Conservation (phyloP, 192 early-diverging fungal species). For the Linnemannia exigua region DNA sequence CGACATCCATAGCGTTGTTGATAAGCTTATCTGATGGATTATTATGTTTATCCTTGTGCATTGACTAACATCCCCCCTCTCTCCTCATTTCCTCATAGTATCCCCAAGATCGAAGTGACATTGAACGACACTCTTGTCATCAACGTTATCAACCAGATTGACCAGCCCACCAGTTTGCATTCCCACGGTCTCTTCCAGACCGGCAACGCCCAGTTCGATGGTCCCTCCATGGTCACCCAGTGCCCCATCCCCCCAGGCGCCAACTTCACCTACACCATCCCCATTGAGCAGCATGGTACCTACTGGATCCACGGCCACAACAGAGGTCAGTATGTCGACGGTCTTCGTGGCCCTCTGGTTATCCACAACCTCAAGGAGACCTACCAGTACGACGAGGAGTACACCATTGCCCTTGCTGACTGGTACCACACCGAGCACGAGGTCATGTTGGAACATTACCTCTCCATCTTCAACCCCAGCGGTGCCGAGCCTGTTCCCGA, state of each 20-base stretch:
- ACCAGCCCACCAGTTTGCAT: constrained; percentile 74
- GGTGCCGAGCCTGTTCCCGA: constrained; percentile 79
- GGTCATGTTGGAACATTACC: constrained; percentile 66
- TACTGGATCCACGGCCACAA: constrained; percentile 90
- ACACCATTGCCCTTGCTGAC: constrained; percentile 74
- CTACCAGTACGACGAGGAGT: constrained; percentile 79
- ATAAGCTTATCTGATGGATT: neutral
- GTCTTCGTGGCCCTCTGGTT: constrained; percentile 79
- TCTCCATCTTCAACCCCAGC: constrained; percentile 74
- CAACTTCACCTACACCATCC: constrained; percentile 79
- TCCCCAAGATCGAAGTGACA: constrained; percentile 56
- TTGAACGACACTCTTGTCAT: constrained; percentile 69
- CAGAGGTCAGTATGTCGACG: constrained; percentile 85
- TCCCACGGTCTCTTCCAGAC: constrained; percentile 87
- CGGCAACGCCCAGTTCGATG: constrained; percentile 79
- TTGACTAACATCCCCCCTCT: neutral
- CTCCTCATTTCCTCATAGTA: constrained; percentile 16
- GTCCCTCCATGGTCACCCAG: constrained; percentile 78
- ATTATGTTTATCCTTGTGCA: too few species aligned
- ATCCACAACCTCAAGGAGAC: constrained; percentile 73
- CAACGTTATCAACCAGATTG: constrained; percentile 51
- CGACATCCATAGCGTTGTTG: constrained; percentile 13
- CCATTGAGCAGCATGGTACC: constrained; percentile 80
- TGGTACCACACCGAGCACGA: constrained; percentile 80
- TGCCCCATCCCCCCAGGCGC: constrained; percentile 79